A percentile compares a stretch with the other conserved stretches of the same genome.
phyloP scores from a whole-genome alignment of 805 yeast genomes.

The Lachancea lanzarotensis region DNA sequence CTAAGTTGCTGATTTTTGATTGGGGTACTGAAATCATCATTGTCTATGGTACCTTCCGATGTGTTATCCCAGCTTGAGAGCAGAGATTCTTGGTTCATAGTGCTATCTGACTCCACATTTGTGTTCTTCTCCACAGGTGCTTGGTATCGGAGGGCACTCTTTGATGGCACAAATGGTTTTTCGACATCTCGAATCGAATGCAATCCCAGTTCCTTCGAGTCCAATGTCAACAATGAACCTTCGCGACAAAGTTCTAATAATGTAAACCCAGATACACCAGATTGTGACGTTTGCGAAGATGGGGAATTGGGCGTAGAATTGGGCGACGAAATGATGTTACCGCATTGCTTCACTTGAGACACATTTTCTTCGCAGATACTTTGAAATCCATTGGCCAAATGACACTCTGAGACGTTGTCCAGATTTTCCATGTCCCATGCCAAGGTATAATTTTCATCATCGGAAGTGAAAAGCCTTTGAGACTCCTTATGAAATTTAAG shows the following conservation, averaged over 20 bases:
- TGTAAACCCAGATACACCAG: conserved; percentile 1
- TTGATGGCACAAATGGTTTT: conserved; percentile 10
- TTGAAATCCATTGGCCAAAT: conserved; percentile 18
- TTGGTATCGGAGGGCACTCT: conserved; percentile 7
- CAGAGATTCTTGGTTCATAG: conserved; percentile 5
- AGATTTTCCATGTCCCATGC: conserved; percentile 25
- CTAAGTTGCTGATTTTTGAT: neutral
- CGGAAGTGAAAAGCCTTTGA: conserved; percentile 17
- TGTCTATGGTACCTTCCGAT: conserved; percentile 11
- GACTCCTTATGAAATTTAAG: conserved; percentile 11
- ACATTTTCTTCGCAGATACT: conserved; percentile 11
- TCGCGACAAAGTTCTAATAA: conserved; percentile 13
- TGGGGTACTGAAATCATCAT: conserved; percentile 6
- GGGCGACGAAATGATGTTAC: conserved; percentile 21
- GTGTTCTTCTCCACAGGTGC: neutral
- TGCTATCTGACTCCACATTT: conserved; percentile 7
- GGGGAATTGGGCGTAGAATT: conserved; percentile 1
- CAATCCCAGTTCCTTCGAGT: conserved; percentile 22
- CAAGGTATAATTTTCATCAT: conserved; percentile 19
- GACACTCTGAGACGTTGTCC: conserved; percentile 14
- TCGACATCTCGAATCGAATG: conserved; percentile 21
- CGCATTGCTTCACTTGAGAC: conserved; percentile 19
- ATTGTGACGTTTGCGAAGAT: conserved; percentile 5
- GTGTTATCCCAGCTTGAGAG: conserved; percentile 9
- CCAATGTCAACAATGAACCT: conserved; percentile 16